Conservation (phyloP, 352 stramenopile genomes). For the Pythium graminicola region DNA sequence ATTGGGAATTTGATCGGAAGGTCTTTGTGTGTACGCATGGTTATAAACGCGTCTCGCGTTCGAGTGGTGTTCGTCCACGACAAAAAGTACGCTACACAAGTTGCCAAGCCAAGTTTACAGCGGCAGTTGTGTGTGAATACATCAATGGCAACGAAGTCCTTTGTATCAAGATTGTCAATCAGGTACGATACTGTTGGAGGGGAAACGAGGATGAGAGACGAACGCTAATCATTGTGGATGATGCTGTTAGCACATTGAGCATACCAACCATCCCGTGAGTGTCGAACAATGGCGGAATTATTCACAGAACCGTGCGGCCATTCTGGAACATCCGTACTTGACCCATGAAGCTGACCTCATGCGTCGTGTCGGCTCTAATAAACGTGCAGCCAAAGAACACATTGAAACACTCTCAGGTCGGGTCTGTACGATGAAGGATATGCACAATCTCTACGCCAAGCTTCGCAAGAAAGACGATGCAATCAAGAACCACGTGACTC, state of each 20-base stretch:
- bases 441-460: conserved; percentile 67
- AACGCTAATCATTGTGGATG: too few relatives aligned
- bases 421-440: conserved; percentile 76
- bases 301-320: conserved; percentile 66
- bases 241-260: conserved; percentile 39
- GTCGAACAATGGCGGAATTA: conserved; percentile 73
- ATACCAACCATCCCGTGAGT: conserved; percentile 56
- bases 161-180: conserved; percentile 54
- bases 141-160: conserved; percentile 44
- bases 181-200: too few relatives aligned
- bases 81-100: conserved; percentile 67
- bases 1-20: conserved; percentile 69
- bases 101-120: conserved; percentile 63
- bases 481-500: conserved; percentile 38
- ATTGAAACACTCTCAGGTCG: conserved; percentile 61
- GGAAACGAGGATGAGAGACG: too few relatives aligned
- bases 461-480: conserved; percentile 53
- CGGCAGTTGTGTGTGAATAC: conserved; percentile 46
- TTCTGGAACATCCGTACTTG: conserved; percentile 63
- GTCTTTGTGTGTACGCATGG: conserved; percentile 73
- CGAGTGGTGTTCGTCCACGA: conserved; percentile 46
- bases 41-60: conserved; percentile 61
- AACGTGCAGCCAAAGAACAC: conserved; percentile 47
- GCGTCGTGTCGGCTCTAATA: conserved; percentile 63
- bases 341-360: conserved; percentile 67